These are phyloP conservation scores for Skeletonema potamos DNA, from an alignment of 108 stramenopile species.

Conservation along the genomic window DNA sequence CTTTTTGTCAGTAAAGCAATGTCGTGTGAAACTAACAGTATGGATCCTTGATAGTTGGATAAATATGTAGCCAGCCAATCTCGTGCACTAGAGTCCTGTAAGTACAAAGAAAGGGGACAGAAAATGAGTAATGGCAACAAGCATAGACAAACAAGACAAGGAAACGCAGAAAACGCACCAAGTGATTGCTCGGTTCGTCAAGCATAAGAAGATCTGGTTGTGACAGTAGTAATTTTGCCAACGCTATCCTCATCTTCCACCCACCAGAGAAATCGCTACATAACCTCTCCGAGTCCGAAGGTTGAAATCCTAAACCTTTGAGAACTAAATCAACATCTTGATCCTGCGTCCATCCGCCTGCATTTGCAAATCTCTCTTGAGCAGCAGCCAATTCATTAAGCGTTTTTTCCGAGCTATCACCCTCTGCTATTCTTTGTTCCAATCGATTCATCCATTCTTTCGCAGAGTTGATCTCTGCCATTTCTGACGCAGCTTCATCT, in stretches of 20 bases:
- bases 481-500: conserved; percentile 89
- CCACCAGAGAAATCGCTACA: conserved; percentile 91
- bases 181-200: conserved; percentile 90
- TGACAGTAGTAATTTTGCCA: conserved; percentile 83
- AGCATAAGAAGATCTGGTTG: conserved; percentile 80
- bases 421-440: conserved; percentile 43
- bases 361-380: conserved; percentile 62
- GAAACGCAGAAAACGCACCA: conserved; percentile 40
- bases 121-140: too few species aligned
- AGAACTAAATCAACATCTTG: conserved; percentile 80
- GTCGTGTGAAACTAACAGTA: conserved; percentile 89
- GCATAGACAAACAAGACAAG: too few species aligned
- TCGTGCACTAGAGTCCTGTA: conserved; percentile 41
- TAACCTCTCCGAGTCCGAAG: conserved; percentile 65
- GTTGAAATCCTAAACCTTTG: conserved; percentile 85
- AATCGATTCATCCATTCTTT: conserved; percentile 42
- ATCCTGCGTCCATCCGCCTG: conserved; percentile 90
- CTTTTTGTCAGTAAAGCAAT: conserved; percentile 68
- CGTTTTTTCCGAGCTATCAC: conserved; percentile 61
- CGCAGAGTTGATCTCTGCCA: conserved; percentile 70
- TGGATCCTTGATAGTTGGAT: conserved; percentile 76
- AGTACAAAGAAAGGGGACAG: too few species aligned
- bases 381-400: conserved; percentile 65
- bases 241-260: conserved; percentile 94
- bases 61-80: conserved; percentile 87